Percentiles rank a stretch among this genome's conserved stretches.
Conservation (phyloP, 306 rosid genomes). For the Medicago lupulina region DNA sequence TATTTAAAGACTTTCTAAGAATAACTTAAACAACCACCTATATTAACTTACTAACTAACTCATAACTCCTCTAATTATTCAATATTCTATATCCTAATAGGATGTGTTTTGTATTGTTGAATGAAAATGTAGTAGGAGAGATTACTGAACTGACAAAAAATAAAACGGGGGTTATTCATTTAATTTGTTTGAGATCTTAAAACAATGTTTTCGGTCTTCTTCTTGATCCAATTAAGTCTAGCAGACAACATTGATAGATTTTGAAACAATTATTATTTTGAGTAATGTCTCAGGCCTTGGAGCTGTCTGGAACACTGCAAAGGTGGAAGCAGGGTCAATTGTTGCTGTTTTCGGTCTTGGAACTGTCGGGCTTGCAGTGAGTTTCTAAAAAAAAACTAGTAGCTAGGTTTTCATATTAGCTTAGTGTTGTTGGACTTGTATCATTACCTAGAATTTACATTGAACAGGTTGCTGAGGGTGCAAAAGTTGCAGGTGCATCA, state of each 20-base stretch:
- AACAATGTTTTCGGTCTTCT: conserved; percentile 25
- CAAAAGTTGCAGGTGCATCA: conserved; percentile 92
- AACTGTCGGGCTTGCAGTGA: conserved; percentile 96
- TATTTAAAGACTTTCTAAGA: too few species aligned
- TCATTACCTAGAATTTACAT: conserved; percentile 30
- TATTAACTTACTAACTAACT: too few species aligned
- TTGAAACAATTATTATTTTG: not conserved
- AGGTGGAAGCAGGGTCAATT: conserved; percentile 84
- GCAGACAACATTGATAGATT: conserved; percentile 19
- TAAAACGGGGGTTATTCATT: not conserved
- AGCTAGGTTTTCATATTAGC: conserved; percentile 18
- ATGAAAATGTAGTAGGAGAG: not conserved
- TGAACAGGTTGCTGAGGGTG: conserved; percentile 95
- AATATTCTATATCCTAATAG: too few species aligned
- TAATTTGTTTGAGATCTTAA: conserved; percentile 17
- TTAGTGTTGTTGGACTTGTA: conserved; percentile 20
- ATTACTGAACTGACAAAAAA: not conserved
- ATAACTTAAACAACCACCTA: too few species aligned
- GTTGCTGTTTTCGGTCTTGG: conserved; percentile 96
- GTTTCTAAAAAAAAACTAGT: conserved; percentile 40
- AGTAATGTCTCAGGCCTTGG: conserved; percentile 71
- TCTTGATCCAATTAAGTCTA: not conserved
- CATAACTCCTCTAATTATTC: too few species aligned
- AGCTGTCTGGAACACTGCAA: conserved; percentile 99
- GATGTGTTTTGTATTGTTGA: not conserved